phyloP scores from a whole-genome alignment of 2,329 filamentous ascomycete genomes.

The Xylaria sp. region DNA sequence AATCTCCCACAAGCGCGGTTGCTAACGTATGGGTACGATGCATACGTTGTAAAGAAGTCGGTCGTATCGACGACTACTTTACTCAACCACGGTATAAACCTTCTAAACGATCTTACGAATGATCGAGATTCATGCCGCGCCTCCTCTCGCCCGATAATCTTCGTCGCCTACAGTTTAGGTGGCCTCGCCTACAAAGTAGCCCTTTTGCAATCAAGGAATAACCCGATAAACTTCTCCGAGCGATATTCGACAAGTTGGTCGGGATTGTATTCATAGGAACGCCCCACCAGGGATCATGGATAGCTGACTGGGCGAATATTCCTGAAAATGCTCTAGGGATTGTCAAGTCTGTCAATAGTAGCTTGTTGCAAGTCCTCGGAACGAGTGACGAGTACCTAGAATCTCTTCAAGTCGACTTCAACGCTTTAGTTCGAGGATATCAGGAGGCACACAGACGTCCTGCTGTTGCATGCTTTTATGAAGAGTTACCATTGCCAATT shows the following conservation, averaged over 20 bases:
- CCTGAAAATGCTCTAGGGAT: background rate
- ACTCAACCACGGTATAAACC: background rate
- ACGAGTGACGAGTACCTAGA: background rate
- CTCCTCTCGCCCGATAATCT: constrained; percentile 41
- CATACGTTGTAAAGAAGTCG: constrained; percentile 32
- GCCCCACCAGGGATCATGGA: background rate
- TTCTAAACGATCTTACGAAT: background rate
- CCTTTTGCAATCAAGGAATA: background rate
- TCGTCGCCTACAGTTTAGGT: constrained; percentile 48
- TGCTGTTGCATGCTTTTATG: background rate
- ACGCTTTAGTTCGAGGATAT: background rate
- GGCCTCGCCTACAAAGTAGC: constrained; percentile 48
- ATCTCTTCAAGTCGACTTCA: background rate
- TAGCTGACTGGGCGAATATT: background rate
- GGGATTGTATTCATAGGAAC: background rate
- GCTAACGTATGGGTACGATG: constrained; percentile 49
- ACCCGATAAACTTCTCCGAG: background rate
- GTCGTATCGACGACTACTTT: background rate
- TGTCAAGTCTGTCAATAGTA: background rate
- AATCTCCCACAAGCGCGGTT: constrained; percentile 43
- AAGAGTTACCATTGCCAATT: background rate
- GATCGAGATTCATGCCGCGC: constrained; percentile 7
- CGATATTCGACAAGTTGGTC: background rate
- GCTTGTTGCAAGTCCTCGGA: background rate
- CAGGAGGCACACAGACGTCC: background rate